These are phyloP conservation scores for Polytrichum formosum DNA, from an alignment of 225 moss, liverwort and hornwort genomes.

Conservation along the genomic window DNA sequence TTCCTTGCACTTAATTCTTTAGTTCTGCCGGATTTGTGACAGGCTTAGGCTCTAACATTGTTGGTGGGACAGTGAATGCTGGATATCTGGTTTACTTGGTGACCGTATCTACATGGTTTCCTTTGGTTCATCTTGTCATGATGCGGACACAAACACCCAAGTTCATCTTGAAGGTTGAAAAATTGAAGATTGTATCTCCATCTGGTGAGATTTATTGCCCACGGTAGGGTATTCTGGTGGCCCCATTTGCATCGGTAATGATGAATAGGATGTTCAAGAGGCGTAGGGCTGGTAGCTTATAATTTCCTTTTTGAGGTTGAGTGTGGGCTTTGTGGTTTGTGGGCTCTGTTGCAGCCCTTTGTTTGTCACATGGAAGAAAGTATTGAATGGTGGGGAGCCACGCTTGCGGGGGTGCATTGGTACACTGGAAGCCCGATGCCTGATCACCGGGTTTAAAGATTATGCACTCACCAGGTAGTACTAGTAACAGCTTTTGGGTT, in stretches of 20 bases:
- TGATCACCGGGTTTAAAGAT: constrained; percentile 97
- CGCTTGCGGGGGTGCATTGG: constrained; percentile 99
- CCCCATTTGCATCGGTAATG: constrained; percentile 24
- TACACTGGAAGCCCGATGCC: constrained; percentile 95
- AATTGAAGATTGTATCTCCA: constrained; percentile 40
- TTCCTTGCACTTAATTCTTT: too few species aligned
- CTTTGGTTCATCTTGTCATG: constrained; percentile 36
- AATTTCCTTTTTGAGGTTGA: constrained; percentile 24
- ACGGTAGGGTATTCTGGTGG: constrained; percentile 42
- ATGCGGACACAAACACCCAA: constrained; percentile 24
- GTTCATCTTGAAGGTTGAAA: constrained; percentile 16
- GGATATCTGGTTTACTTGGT: constrained; percentile 38
- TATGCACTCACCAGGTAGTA: constrained; percentile 98
- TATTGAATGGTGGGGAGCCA: constrained; percentile 95
- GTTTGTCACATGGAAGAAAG: constrained; percentile 99
- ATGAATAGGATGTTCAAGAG: constrained; percentile 6
- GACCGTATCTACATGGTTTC: constrained; percentile 36
- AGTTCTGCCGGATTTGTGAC: too few species aligned
- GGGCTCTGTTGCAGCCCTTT: constrained; percentile 82
- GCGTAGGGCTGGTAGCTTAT: constrained; percentile 6
- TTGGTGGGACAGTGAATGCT: constrained; percentile 56
- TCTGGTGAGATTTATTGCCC: constrained; percentile 50
- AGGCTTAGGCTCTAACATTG: constrained; percentile 34
- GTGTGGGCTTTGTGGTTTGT: constrained; percentile 52
- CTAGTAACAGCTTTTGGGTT: constrained; percentile 11